A percentile compares a stretch with the other conserved stretches of the same genome.
phyloP scores from a whole-genome alignment of 2,329 filamentous ascomycete species.

The Sporothrix curviconia region DNA sequence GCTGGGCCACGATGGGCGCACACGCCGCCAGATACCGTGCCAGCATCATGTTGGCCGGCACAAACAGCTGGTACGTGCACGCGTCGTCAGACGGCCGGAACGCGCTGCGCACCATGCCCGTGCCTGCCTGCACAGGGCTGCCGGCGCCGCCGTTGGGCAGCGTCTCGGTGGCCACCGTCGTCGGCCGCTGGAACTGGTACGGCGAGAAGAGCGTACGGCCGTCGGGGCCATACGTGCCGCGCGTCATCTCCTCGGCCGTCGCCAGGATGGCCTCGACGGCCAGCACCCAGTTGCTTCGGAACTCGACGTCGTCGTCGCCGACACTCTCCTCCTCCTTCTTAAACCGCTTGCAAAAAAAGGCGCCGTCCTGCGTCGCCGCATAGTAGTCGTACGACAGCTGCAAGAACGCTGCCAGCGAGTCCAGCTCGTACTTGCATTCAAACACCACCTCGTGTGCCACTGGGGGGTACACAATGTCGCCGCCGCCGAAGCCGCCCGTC shows the following conservation, averaged over 20 bases:
- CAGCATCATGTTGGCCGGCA: conserved; percentile 71
- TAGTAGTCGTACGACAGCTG: conserved; percentile 67
- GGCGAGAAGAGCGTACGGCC: conserved; percentile 45
- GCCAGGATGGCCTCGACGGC: conserved; percentile 59
- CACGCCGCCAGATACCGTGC: conserved; percentile 44
- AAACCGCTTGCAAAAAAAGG: conserved; percentile 52
- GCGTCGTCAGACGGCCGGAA: conserved; percentile 77
- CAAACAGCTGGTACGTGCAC: conserved; percentile 69
- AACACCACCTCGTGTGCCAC: conserved; percentile 64
- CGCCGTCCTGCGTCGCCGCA: conserved; percentile 56
- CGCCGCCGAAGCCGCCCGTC: conserved; percentile 26
- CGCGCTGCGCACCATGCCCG: conserved; percentile 66
- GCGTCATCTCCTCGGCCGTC: conserved; percentile 57
- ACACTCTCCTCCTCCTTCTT: background rate
- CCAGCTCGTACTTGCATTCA: conserved; percentile 81
- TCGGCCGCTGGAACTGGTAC: conserved; percentile 66
- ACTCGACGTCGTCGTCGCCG: conserved; percentile 53
- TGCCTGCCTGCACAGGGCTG: conserved; percentile 63
- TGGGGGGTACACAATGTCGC: conserved; percentile 19
- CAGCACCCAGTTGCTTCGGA: conserved; percentile 53
- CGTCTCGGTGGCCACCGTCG: conserved; percentile 64
- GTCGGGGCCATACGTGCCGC: conserved; percentile 55
- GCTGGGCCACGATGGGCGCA: conserved; percentile 29
- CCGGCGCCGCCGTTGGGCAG: conserved; percentile 61
- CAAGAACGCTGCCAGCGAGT: conserved; percentile 71